Base-by-base conservation (phyloP, 164 flowering plant genomes). In the Chimonanthus salicifolius region DNA sequence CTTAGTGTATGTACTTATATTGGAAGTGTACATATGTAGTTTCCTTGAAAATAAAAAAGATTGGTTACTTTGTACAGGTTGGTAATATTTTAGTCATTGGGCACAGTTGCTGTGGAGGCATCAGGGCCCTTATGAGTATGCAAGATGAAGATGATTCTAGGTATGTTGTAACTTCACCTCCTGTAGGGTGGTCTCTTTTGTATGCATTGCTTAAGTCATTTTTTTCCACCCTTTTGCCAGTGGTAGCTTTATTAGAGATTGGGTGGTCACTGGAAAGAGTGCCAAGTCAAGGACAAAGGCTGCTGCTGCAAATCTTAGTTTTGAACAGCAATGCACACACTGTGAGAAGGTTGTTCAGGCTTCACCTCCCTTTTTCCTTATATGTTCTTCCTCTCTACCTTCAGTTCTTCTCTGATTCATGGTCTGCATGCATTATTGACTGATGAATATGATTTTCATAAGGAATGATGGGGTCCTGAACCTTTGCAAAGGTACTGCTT, bases 41-140 rank as follows among this genome's bases (percentile, higher is more conserved):
- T 54, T 54, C 33, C 8, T 63, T 63, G 11, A 63, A 63, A 63
- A n/a, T 63, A 44, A 63, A 6, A 65, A 47, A 74, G 46, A 5
- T 58, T 64, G 44, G 4, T 72, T 75, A 67, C 44, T 67, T 81
- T 47, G n/a, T 78, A 74, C 83, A 95, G 99, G 98, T 95, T 72
- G 86, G 84, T 75, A 90, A 95, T 73, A 84, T 95, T 70, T 77
- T 93, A 46, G 88, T 95, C 49, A 81, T 89, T 79, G 99, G 99
- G 60, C 99, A 95, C 79, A 92, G 95, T 75, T 80, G 95, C 62
- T 96, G 99, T 78, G 98, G 97, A 64, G 99, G 99, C 69, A 95
- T 94, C 64, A 88, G 83, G 67, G 98, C 99, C 47, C 89, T 95
- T 13, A 95, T 95, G 97, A 88, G 94, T 69, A 87, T 93, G 97